A percentile compares a stretch with the other conserved stretches of the same genome.
phyloP scores from a whole-genome alignment of 495 filamentous ascomycete genomes.

The Neurospora sp. region DNA sequence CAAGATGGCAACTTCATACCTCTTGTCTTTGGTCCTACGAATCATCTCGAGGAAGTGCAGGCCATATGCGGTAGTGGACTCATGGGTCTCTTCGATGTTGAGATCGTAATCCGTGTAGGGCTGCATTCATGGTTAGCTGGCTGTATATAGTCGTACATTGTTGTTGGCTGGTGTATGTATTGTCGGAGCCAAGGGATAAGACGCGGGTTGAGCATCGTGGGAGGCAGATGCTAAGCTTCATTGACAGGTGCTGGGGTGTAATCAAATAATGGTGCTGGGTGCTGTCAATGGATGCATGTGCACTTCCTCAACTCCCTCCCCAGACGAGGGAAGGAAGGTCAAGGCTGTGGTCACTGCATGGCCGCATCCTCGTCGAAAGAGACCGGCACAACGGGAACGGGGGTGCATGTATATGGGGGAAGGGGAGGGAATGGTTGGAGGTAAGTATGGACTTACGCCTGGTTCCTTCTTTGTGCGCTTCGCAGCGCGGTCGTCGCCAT shows the following conservation, averaged over 20 bases:
- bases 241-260: neutral
- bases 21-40: conserved; percentile 59
- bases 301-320: neutral
- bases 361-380: neutral
- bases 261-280: neutral
- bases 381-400: neutral
- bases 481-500: conserved; percentile 45
- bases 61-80: conserved; percentile 59
- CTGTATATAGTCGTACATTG: neutral
- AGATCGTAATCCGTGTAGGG: conserved; percentile 26
- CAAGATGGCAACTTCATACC: too few species aligned
- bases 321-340: neutral
- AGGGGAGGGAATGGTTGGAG: neutral
- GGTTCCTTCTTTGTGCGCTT: conserved; percentile 46
- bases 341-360: neutral
- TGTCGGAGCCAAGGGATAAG: neutral
- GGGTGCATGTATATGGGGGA: neutral
- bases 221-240: neutral
- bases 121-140: conserved; percentile 13
- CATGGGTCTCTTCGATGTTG: conserved; percentile 41
- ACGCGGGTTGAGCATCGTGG: neutral
- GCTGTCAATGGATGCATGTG: neutral
- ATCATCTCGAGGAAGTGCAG: conserved; percentile 54
- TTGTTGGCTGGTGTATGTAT: neutral
- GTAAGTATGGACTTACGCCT: conserved; percentile 15